Base-by-base conservation (phyloP, 2,329 filamentous ascomycete genomes). In the Colletotrichum liaoningense region DNA sequence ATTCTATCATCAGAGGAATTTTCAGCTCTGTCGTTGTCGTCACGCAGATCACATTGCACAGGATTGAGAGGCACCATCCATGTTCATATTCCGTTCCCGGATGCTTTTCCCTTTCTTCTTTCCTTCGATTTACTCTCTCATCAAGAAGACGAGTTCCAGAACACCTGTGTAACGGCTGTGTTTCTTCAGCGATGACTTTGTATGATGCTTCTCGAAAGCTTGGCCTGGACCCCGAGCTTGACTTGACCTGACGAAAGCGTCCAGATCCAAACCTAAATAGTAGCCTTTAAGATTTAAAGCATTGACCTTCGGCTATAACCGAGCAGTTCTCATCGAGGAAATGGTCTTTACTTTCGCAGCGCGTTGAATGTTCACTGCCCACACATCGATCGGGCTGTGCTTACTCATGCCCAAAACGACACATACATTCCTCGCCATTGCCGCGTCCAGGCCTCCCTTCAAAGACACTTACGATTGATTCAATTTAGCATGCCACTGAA, bases 301-400 rank as follows among this genome's bases (percentile, higher is more conserved):
- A 71, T 38, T 56, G 49, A 56, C 60, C 35, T 35, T n/a, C 49
- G 71, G 67, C 42, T 71, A n/a, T 52, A 52, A 8, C 56, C 67
- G 56, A 66, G 30, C 49, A 71, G 62, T 66, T 60, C 35, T 52
- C 42, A n/a, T 35, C 16, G 33, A 12, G 46, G 60, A 55, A 12
- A 16, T 35, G 38, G 19, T 7, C 16, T 42, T 52, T 19, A 19
- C 14, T 64, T 33, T 16, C 14, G 30, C 8, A 55, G 49, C 22
- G 49, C n/a, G 19, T 55, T 28, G 5, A 6, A n/a, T 2, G n/a
- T 11, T n/a, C 28, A 9, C 12, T 64, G 30, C 14, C 8, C 24
- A 14, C 8, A 26, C 5, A 16, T 26, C 22, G 14, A 16, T 26
- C 22, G 19, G 46, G 6, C 42, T 49, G 8, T 55, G 1, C 33